Percentiles rank a stretch among this genome's conserved stretches.
Conservation (phyloP, 805 yeast species). For the Danielia reshetovae region DNA sequence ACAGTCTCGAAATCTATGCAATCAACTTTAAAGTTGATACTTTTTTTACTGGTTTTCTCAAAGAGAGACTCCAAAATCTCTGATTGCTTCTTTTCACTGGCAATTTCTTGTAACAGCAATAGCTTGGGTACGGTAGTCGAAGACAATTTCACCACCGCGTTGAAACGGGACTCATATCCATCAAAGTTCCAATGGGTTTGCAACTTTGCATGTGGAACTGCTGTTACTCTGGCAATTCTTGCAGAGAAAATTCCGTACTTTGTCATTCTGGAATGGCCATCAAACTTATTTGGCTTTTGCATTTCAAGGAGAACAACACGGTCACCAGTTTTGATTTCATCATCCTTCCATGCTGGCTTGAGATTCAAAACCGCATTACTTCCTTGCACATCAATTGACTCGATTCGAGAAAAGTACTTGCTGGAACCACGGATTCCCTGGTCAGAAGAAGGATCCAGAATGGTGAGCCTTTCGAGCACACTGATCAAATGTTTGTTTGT, state of each 20-base stretch:
- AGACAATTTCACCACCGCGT: slow-evolving; percentile 7
- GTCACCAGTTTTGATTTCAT: slow-evolving; percentile 3
- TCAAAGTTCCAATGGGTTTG: slow-evolving; percentile 3
- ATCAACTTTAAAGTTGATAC: neutral
- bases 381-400: slow-evolving; percentile 8
- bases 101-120: neutral
- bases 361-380: slow-evolving; percentile 5
- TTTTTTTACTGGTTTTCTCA: neutral
- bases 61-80: neutral
- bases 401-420: slow-evolving; percentile 25
- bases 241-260: slow-evolving; percentile 21
- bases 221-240: slow-evolving; percentile 9
- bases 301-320: slow-evolving; percentile 20
- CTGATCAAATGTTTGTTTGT: slow-evolving; percentile 1
- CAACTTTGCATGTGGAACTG: neutral
- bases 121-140: no score
- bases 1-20: neutral
- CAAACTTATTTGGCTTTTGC: slow-evolving; percentile 23
- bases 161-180: slow-evolving; percentile 10
- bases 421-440: slow-evolving; percentile 20
- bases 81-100: neutral
- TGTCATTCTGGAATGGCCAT: slow-evolving; percentile 17
- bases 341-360: slow-evolving; percentile 1
- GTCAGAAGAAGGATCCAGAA: slow-evolving; percentile 9
- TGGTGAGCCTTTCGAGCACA: slow-evolving; percentile 11